phyloP scores from a whole-genome alignment of 495 filamentous ascomycete genomes.

The Hypoxylon fragiforme region DNA sequence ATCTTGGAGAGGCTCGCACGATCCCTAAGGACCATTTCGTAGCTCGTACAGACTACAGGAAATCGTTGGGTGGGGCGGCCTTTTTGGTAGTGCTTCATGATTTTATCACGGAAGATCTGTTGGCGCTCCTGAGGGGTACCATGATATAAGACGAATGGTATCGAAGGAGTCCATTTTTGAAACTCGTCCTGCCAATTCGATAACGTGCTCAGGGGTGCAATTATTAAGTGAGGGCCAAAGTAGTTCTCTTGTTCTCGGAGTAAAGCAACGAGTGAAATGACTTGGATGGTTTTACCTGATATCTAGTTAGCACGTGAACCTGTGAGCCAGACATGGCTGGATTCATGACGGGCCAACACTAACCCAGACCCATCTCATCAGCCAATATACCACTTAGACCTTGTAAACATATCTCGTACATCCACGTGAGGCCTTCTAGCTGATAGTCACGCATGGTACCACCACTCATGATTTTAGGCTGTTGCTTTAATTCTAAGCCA shows the following conservation, averaged over 20 bases:
- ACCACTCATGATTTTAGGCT: slow-evolving; percentile 81
- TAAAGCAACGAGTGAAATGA: slow-evolving; percentile 87
- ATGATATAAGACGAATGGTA: slow-evolving; percentile 88
- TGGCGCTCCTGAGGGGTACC: slow-evolving; percentile 74
- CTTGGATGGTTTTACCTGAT: slow-evolving; percentile 82
- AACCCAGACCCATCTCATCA: slow-evolving; percentile 94
- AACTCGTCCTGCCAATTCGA: slow-evolving; percentile 99
- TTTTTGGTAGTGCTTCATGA: slow-evolving; percentile 58
- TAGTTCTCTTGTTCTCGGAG: slow-evolving; percentile 82
- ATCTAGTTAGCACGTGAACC: slow-evolving; percentile 15
- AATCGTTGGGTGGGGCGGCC: slow-evolving; percentile 63
- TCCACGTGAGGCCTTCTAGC: slow-evolving; percentile 91
- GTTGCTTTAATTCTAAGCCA: slow-evolving; percentile 75
- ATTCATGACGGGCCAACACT: slow-evolving; percentile 9
- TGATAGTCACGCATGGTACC: slow-evolving; percentile 95
- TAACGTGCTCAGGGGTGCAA: slow-evolving; percentile 86
- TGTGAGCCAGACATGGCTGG: not conserved
- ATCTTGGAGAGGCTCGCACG: slow-evolving; percentile 75
- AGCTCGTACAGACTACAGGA: slow-evolving; percentile 89
- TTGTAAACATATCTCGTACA: slow-evolving; percentile 79
- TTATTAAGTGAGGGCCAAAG: slow-evolving; percentile 82
- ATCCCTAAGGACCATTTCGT: slow-evolving; percentile 94
- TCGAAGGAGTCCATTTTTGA: slow-evolving; percentile 80
- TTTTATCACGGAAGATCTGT: slow-evolving; percentile 65
- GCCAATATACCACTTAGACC: slow-evolving; percentile 93